Conservation (phyloP, 257 asterid species). For the Rhazya stricta region DNA sequence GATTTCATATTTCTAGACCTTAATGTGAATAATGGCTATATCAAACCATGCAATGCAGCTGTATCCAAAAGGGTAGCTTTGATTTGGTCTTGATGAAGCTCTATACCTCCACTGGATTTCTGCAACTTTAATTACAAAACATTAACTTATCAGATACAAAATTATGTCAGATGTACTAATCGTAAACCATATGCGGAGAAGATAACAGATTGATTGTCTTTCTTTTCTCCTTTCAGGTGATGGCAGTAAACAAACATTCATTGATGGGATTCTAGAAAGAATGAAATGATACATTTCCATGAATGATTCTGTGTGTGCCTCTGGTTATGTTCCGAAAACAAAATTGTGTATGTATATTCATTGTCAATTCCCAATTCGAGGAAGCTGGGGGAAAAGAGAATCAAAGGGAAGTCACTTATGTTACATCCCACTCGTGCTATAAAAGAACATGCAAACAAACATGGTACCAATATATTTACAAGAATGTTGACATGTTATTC, state of each 20-base stretch:
- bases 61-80: slow-evolving; percentile 57
- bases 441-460: not conserved
- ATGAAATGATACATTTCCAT: not conserved
- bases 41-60: slow-evolving; percentile 58
- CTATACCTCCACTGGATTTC: slow-evolving; percentile 59
- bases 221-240: not conserved
- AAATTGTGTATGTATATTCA: not conserved
- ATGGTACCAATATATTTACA: not conserved
- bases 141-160: not conserved
- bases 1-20: not conserved
- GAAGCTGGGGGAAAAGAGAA: not conserved
- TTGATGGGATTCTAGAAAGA: not conserved
- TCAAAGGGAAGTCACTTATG: not conserved
- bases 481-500: not conserved
- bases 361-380: not conserved
- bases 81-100: slow-evolving; percentile 55
- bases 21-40: slow-evolving; percentile 12
- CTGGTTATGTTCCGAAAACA: not conserved
- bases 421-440: not conserved
- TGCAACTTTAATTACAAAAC: slow-evolving; percentile 12
- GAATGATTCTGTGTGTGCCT: not conserved
- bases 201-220: not conserved
- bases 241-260: not conserved
- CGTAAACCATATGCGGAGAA: not conserved
- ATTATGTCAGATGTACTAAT: not conserved